These are phyloP conservation scores for Lippia alba DNA, from an alignment of 305 asterid genomes.

Conservation along the genomic window DNA sequence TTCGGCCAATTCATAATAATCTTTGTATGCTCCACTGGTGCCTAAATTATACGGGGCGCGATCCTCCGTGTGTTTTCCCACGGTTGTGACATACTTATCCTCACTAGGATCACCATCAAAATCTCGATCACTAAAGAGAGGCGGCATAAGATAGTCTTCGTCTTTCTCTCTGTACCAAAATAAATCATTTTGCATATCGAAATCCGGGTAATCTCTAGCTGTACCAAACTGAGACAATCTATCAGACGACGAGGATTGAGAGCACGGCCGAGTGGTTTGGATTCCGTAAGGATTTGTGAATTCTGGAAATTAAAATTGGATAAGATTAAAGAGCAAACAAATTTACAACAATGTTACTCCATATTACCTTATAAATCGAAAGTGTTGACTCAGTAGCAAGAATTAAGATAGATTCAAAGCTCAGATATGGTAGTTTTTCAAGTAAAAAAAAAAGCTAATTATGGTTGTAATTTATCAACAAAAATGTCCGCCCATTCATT, in stretches of 20 bases:
- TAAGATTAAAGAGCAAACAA: background rate
- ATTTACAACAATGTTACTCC: background rate
- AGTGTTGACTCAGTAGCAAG: background rate
- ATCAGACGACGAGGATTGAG: conserved; percentile 76
- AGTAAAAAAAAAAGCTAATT: too few species aligned
- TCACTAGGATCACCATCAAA: conserved; percentile 63
- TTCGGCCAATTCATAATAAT: conserved; percentile 49
- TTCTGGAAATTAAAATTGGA: conserved; percentile 49
- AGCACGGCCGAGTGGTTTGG: conserved; percentile 57
- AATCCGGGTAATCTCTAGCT: conserved; percentile 92
- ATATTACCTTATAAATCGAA: background rate
- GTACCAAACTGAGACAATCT: conserved; percentile 90
- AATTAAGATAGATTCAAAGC: background rate
- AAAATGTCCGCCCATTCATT: conserved; percentile 1
- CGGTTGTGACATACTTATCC: conserved; percentile 76
- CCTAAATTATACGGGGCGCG: conserved; percentile 29
- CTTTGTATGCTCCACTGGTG: conserved; percentile 40
- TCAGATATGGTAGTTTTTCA: too few species aligned
- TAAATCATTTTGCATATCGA: conserved; percentile 91
- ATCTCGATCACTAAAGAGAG: conserved; percentile 52
- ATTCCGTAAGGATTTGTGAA: conserved; percentile 91
- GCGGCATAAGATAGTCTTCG: conserved; percentile 72
- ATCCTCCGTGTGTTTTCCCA: conserved; percentile 37
- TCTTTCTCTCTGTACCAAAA: conserved; percentile 90
- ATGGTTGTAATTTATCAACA: background rate